Conservation (phyloP, 768 basidiomycete species). For the Lactarius sanguifluus region DNA sequence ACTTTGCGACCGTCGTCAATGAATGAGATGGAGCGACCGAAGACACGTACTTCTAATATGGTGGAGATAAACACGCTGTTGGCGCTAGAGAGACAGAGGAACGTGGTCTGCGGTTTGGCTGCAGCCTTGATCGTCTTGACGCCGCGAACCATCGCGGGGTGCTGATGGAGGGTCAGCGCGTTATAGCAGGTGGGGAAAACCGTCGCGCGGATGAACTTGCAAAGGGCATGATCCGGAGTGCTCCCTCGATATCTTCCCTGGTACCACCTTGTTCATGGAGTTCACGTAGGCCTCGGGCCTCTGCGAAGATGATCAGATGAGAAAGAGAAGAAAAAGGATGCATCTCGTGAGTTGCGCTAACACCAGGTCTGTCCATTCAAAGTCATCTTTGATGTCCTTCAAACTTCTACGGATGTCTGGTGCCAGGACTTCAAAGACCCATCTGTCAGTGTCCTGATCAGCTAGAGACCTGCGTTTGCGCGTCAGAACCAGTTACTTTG, state of each 20-base stretch:
- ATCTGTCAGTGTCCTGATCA: constrained; percentile 97
- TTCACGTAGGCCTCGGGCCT: constrained; percentile 65
- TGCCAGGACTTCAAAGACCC: constrained; percentile 85
- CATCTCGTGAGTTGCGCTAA: constrained; percentile 40
- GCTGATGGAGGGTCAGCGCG: constrained; percentile 49
- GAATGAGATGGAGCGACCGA: neutral
- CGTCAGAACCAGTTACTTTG: constrained; percentile 4
- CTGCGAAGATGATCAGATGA: constrained; percentile 38
- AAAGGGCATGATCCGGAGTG: constrained; percentile 82
- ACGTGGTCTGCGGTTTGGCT: constrained; percentile 63
- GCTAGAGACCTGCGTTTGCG: constrained; percentile 65
- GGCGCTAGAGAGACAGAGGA: constrained; percentile 92
- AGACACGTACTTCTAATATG: constrained; percentile 66
- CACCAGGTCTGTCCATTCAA: constrained; percentile 97
- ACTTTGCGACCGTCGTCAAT: constrained; percentile 42
- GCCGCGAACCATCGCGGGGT: constrained; percentile 95
- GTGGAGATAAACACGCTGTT: constrained; percentile 90
- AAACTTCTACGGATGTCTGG: constrained; percentile 83
- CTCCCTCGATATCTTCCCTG: constrained; percentile 69
- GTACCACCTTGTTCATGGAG: constrained; percentile 69
- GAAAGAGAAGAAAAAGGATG: constrained; percentile 20
- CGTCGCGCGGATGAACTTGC: constrained; percentile 46
- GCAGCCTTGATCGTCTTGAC: constrained; percentile 72
- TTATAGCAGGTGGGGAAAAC: neutral
- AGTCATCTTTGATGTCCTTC: constrained; percentile 56